phyloP scores from a whole-genome alignment of 208 protist species.

The Trichomonas gallinae region DNA sequence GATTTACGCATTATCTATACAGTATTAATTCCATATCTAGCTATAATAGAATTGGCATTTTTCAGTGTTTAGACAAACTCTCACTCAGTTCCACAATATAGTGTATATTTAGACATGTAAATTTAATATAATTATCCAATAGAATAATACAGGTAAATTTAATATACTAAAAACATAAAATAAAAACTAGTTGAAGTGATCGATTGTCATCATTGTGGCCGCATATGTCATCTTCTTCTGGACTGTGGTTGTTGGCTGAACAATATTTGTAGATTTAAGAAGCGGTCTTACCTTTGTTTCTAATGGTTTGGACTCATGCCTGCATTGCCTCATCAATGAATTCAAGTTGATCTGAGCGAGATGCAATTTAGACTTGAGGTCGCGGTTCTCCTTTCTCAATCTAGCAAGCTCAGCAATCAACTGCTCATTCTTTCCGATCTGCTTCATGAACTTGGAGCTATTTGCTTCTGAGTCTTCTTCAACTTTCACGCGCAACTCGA shows the following conservation, averaged over 20 bases:
- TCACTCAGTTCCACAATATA: too few species aligned
- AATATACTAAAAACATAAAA: neutral
- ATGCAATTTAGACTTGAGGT: neutral
- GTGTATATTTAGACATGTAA: too few species aligned
- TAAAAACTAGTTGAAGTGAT: neutral
- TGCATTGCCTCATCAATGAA: neutral
- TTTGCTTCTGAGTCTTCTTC: neutral
- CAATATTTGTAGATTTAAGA: neutral
- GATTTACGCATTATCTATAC: too few species aligned
- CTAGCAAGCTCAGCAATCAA: neutral
- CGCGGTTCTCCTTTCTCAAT: neutral
- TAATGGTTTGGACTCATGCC: neutral
- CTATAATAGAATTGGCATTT: too few species aligned
- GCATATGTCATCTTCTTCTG: neutral
- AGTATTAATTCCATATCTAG: too few species aligned
- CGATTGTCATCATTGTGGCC: neutral
- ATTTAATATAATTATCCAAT: too few species aligned
- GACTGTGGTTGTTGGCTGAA: neutral
- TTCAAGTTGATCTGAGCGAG: neutral
- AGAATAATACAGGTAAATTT: too few species aligned
- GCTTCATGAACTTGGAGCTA: neutral
- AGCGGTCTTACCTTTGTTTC: neutral
- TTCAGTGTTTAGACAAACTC: too few species aligned
- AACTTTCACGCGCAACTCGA: neutral
- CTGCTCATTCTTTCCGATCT: neutral